Percentiles rank a stretch among this genome's conserved stretches.
These are phyloP conservation scores for Apophysomyces trapeziformis DNA, from an alignment of 371 early-diverging fungal species.

Conservation along the genomic window DNA sequence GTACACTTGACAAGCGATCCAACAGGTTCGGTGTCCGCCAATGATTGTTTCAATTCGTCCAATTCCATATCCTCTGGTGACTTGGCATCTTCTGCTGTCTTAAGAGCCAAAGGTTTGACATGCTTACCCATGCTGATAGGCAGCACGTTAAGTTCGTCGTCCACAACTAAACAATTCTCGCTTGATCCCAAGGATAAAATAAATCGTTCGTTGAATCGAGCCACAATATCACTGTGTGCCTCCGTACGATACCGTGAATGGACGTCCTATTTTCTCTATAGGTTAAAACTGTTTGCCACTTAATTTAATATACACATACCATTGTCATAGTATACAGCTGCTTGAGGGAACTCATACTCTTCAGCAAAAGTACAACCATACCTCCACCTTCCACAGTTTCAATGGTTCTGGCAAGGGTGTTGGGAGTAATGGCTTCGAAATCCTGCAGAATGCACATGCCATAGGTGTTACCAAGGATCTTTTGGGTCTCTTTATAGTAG, in stretches of 20 bases:
- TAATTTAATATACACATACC: conserved; percentile 50
- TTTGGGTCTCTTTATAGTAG: conserved; percentile 99
- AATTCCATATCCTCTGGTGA: conserved; percentile 78
- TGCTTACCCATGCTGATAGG: conserved; percentile 91
- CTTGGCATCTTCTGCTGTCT: conserved; percentile 55
- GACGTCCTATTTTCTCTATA: conserved; percentile 70
- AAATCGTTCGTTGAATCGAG: conserved; percentile 98
- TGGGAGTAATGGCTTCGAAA: conserved; percentile 99
- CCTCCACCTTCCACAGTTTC: conserved; percentile 99
- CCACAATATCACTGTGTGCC: conserved; percentile 91
- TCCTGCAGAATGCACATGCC: conserved; percentile 99
- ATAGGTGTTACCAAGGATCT: conserved; percentile 98
- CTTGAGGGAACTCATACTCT: conserved; percentile 93
- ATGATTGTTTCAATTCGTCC: conserved; percentile 77
- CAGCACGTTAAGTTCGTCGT: conserved; percentile 96
- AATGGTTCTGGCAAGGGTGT: conserved; percentile 95
- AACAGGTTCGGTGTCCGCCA: conserved; percentile 89
- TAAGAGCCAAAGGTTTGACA: conserved; percentile 82
- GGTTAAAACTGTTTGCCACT: neutral
- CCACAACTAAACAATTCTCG: conserved; percentile 93
- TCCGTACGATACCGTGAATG: conserved; percentile 94
- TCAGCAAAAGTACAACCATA: conserved; percentile 91
- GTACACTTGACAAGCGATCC: conserved; percentile 81
- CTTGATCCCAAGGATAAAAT: conserved; percentile 93
- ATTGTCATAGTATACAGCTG: conserved; percentile 98